phyloP scores from a whole-genome alignment of 1,284 basidiomycete species.

The Vanrija humicola region DNA sequence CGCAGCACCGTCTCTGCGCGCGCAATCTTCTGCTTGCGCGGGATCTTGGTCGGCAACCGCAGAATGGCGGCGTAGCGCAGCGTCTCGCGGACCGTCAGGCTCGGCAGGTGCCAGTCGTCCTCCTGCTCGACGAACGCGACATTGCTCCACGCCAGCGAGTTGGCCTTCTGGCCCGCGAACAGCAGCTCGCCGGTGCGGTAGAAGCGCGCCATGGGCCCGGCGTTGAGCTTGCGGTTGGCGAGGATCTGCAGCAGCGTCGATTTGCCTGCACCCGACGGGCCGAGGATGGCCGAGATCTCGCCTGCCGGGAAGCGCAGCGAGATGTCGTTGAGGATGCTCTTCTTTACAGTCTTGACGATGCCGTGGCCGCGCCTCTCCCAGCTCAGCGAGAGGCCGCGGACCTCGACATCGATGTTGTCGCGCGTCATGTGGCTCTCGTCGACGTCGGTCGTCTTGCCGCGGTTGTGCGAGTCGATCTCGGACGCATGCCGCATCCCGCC shows the following conservation, averaged over 20 bases:
- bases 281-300: conserved; percentile 53
- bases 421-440: conserved; percentile 47
- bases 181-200: conserved; percentile 38
- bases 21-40: conserved; percentile 48
- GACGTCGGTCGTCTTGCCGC: conserved; percentile 43
- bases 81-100: conserved; percentile 50
- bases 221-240: conserved; percentile 46
- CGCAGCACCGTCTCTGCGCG: conserved; percentile 54
- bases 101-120: conserved; percentile 53
- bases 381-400: conserved; percentile 36
- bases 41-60: conserved; percentile 51
- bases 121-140: conserved; percentile 57
- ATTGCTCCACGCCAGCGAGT: conserved; percentile 37
- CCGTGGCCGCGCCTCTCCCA: conserved; percentile 37
- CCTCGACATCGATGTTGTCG: conserved; percentile 45
- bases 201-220: conserved; percentile 46
- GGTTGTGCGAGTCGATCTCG: conserved; percentile 39
- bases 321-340: conserved; percentile 51
- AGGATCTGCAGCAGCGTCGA: conserved; percentile 54
- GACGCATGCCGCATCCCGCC: conserved; percentile 51
- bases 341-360: conserved; percentile 26
- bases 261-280: conserved; percentile 51
- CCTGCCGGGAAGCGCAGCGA: conserved; percentile 51
- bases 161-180: conserved; percentile 42
- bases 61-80: conserved; percentile 55